A percentile compares a stretch with the other conserved stretches of the same genome.
These are phyloP conservation scores for Saturnispora ahearnii DNA, from an alignment of 805 yeast genomes.

Conservation along the genomic window DNA sequence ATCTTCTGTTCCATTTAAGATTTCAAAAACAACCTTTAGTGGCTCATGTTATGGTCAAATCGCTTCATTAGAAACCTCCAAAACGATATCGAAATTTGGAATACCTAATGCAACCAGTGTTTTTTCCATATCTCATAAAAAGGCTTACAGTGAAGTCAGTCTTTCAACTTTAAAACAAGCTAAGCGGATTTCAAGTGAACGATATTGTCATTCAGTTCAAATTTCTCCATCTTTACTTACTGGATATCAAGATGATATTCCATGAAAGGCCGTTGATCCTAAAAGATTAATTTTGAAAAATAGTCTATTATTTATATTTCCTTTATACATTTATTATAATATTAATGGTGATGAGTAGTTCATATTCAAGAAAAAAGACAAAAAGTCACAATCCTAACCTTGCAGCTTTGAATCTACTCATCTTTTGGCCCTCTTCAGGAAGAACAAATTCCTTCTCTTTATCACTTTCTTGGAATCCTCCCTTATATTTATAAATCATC, in stretches of 20 bases:
- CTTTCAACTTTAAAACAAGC: not conserved
- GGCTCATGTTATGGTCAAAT: not conserved
- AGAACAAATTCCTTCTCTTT: slow-evolving; percentile 57
- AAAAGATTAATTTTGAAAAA: not conserved
- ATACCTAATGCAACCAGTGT: not conserved
- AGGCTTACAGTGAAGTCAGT: slow-evolving; percentile 11
- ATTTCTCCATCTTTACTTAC: slow-evolving; percentile 24
- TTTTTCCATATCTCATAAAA: slow-evolving; percentile 18
- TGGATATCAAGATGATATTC: slow-evolving; percentile 22
- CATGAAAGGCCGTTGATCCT: slow-evolving; percentile 17
- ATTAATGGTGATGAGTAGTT: not conserved
- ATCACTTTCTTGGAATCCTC: slow-evolving; percentile 39
- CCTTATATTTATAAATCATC: slow-evolving; percentile 36
- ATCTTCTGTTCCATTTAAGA: not conserved
- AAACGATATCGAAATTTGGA: not conserved
- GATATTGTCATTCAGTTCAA: slow-evolving; percentile 18
- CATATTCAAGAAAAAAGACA: not conserved
- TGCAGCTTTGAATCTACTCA: slow-evolving; percentile 65
- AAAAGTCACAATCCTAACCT: slow-evolving; percentile 18
- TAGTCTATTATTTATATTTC: not conserved
- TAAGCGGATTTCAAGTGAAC: slow-evolving; percentile 15
- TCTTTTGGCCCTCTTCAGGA: slow-evolving; percentile 44
- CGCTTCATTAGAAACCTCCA: not conserved
- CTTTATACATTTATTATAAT: not conserved
- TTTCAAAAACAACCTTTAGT: not conserved